Conservation (phyloP, 176 grass and related monocot species). For the Triticum aestivum region IWGSC_CS_RefSeq_v2.1 NC_057808.1:394764997-394765496, state of each 20-base stretch:
- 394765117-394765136: too few relatives aligned
- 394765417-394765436: neutral
- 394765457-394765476: neutral
- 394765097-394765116: too few relatives aligned
- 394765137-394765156: too few relatives aligned
- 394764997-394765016: neutral
- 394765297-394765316: neutral
- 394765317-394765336: neutral
- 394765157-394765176: too few relatives aligned
- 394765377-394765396: neutral
- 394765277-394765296: neutral
- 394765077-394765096: too few relatives aligned
- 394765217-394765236: too few relatives aligned
- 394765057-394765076: neutral
- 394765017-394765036: neutral
- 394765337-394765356: neutral
- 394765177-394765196: too few relatives aligned
- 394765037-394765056: neutral
- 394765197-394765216: too few relatives aligned
- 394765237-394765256: neutral
- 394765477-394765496: constrained; percentile 3
- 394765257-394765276: neutral
- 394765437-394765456: constrained; percentile 16
- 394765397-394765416: neutral
- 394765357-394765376: neutral